These are phyloP conservation scores for Dothistroma septosporum DNA, from an alignment of 2,329 filamentous ascomycete species.

Conservation along the genomic window DNA sequence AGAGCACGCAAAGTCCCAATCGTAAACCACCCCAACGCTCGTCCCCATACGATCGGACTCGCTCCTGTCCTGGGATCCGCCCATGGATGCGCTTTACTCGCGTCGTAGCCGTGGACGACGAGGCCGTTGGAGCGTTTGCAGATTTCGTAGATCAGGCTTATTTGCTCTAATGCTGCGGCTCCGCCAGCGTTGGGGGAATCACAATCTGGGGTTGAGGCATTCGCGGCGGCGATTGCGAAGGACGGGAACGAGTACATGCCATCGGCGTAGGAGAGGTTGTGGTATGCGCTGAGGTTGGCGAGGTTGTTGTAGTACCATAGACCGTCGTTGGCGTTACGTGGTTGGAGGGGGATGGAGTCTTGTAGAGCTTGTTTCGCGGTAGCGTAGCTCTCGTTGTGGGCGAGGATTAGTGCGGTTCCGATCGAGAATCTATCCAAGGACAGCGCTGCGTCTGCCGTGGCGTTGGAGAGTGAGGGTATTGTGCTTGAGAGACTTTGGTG, in stretches of 20 bases:
- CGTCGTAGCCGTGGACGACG: conserved; percentile 55
- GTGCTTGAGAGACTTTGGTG: conserved; percentile 24
- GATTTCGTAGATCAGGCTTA: conserved; percentile 45
- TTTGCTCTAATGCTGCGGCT: conserved; percentile 37
- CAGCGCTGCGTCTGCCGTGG: conserved; percentile 20
- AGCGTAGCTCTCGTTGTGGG: conserved; percentile 15
- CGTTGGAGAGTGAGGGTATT: conserved; percentile 20
- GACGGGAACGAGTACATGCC: conserved; percentile 51
- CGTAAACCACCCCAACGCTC: conserved; percentile 54
- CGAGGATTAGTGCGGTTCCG: conserved; percentile 27
- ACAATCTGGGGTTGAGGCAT: not conserved
- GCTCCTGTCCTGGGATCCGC: conserved; percentile 49
- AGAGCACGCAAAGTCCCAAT: conserved; percentile 50
- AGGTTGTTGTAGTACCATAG: conserved; percentile 36
- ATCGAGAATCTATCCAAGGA: conserved; percentile 34
- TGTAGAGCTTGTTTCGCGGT: conserved; percentile 22
- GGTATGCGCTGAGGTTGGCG: conserved; percentile 37
- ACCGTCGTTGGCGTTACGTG: conserved; percentile 29
- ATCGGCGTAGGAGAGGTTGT: conserved; percentile 52
- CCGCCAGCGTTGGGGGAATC: conserved; percentile 18
- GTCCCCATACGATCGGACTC: conserved; percentile 52
- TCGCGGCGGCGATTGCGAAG: conserved; percentile 35
- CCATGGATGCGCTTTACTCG: conserved; percentile 48
- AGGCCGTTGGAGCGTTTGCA: conserved; percentile 43
- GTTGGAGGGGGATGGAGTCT: conserved; percentile 30